Evolutionary conservation across 2,329 filamentous ascomycete species (phyloP).

Genomic region (Calonectria honghensis): DNA sequence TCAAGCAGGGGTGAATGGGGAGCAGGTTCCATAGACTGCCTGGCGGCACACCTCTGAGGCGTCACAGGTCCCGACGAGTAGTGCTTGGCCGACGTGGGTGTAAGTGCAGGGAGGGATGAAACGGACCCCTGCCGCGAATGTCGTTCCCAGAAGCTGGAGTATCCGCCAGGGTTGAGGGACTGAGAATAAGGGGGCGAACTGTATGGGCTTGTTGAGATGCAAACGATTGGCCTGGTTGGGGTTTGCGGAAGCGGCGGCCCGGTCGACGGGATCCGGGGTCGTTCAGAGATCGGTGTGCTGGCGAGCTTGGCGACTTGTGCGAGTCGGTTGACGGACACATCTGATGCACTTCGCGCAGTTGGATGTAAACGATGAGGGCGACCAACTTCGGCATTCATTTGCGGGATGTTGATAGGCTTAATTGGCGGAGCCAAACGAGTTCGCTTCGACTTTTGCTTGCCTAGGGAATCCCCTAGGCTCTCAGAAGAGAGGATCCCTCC

Average conservation of each 20-base stretch:
- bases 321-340: slow-evolving; percentile 54
- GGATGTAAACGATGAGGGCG: slow-evolving; percentile 42
- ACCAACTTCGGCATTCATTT: slow-evolving; percentile 4
- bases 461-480: slow-evolving; percentile 63
- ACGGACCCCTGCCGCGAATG: slow-evolving; percentile 49
- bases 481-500: slow-evolving; percentile 52
- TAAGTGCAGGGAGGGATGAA: slow-evolving; percentile 48
- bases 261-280: slow-evolving; percentile 55
- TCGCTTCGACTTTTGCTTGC: slow-evolving; percentile 62
- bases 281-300: slow-evolving; percentile 38
- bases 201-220: slow-evolving; percentile 24
- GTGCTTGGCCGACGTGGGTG: slow-evolving; percentile 39
- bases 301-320: slow-evolving; percentile 42
- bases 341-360: slow-evolving; percentile 49
- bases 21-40: slow-evolving; percentile 12
- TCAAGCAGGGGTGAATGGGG: slow-evolving; percentile 27
- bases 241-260: slow-evolving; percentile 20
- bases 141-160: slow-evolving; percentile 35
- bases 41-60: slow-evolving; percentile 24
- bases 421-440: slow-evolving; percentile 1
- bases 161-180: slow-evolving; percentile 23
- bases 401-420: slow-evolving; percentile 24
- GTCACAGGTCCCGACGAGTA: slow-evolving; percentile 37
- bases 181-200: slow-evolving; percentile 21
- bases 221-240: slow-evolving; percentile 22